These are phyloP conservation scores for Trichoderma atroviride DNA, from an alignment of 2,329 filamentous ascomycete genomes.

Conservation along the genomic window DNA sequence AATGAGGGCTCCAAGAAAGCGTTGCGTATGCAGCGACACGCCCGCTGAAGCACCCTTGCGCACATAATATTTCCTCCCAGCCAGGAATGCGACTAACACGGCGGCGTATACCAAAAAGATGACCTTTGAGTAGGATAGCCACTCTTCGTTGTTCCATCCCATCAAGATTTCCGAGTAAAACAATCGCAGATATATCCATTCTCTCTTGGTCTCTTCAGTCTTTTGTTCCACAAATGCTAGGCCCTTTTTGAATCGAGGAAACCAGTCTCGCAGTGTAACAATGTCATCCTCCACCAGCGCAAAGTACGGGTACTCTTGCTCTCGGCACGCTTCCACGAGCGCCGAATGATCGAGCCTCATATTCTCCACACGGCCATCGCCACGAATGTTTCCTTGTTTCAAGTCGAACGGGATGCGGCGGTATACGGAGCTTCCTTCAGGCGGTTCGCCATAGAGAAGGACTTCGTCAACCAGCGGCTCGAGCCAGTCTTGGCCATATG, in stretches of 20 bases:
- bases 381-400: conserved; percentile 31
- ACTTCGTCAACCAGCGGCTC: conserved; percentile 40
- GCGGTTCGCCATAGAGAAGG: conserved; percentile 35
- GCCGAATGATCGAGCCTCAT: conserved; percentile 41
- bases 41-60: conserved; percentile 24
- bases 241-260: conserved; percentile 35
- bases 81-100: conserved; percentile 31
- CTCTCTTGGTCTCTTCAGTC: conserved; percentile 27
- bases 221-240: conserved; percentile 36
- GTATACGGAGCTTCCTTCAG: conserved; percentile 20
- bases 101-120: conserved; percentile 36
- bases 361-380: conserved; percentile 38
- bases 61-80: neutral
- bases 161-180: conserved; percentile 45
- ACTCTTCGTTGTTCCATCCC: conserved; percentile 45
- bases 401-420: conserved; percentile 33
- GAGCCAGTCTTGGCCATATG: conserved; percentile 40
- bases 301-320: conserved; percentile 38
- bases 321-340: conserved; percentile 39
- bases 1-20: conserved; percentile 33
- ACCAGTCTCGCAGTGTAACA: conserved; percentile 42
- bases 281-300: conserved; percentile 45
- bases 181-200: conserved; percentile 44
- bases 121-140: conserved; percentile 35
- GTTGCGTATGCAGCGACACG: conserved; percentile 30